These are phyloP conservation scores for Penicillium argentinense DNA, from an alignment of 495 filamentous ascomycete species.

Conservation along the genomic window DNA sequence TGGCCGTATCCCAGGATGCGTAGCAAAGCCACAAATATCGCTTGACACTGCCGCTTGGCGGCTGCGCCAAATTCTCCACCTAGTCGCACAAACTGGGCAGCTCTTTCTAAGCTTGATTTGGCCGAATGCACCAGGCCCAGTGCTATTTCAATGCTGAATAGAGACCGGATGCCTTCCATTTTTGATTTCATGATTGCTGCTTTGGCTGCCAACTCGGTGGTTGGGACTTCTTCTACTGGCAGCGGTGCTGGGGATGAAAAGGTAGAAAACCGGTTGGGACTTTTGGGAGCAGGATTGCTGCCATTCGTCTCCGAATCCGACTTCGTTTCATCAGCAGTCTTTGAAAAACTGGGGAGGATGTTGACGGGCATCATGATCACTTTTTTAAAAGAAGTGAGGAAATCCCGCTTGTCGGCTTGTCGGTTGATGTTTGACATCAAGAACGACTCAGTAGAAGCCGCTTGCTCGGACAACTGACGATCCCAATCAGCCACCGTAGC, in stretches of 20 bases:
- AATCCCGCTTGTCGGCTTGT: conserved; percentile 94
- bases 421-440: conserved; percentile 93
- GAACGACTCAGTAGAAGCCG: conserved; percentile 86
- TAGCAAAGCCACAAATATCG: conserved; percentile 81
- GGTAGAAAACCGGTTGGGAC: conserved; percentile 53
- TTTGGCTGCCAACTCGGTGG: conserved; percentile 90
- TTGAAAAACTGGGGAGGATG: conserved; percentile 69
- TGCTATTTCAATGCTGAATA: conserved; percentile 97
- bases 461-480: conserved; percentile 84
- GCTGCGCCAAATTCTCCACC: conserved; percentile 78
- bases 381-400: conserved; percentile 95
- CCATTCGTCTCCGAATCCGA: conserved; percentile 33
- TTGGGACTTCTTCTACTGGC: conserved; percentile 67
- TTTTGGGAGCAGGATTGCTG: conserved; percentile 40
- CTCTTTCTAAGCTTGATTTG: conserved; percentile 86
- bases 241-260: conserved; percentile 46
- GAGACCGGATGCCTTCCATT: conserved; percentile 85
- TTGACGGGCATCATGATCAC: conserved; percentile 99
- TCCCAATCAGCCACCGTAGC: conserved; percentile 82
- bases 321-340: conserved; percentile 38
- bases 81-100: conserved; percentile 74
- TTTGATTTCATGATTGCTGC: conserved; percentile 93
- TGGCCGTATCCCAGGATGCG: conserved; percentile 83
- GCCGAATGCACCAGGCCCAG: conserved; percentile 84
- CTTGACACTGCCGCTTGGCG: conserved; percentile 85